Evolutionary conservation across 495 filamentous ascomycete genomes (phyloP).

Genomic region (Sporormia fimetaria): DNA sequence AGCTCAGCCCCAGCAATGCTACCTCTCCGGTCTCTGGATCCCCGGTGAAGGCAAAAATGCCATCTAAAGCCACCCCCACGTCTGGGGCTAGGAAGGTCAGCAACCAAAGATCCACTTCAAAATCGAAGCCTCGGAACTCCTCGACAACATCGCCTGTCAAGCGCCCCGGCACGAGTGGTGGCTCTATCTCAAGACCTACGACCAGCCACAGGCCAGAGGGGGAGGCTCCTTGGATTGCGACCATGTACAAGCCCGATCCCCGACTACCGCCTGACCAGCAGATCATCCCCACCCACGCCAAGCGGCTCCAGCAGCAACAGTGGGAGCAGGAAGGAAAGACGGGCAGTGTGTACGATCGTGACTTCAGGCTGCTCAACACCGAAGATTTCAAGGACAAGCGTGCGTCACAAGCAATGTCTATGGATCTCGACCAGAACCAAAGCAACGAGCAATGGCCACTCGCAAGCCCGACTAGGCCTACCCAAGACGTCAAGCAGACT

Average conservation of each 20-base stretch:
- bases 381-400: conserved; percentile 25
- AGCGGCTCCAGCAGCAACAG: conserved; percentile 81
- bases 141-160: conserved; percentile 34
- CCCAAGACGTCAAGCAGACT: conserved; percentile 2
- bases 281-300: conserved; percentile 86
- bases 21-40: conserved; percentile 37
- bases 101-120: conserved; percentile 18
- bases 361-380: conserved; percentile 63
- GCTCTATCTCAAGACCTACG: conserved; percentile 42
- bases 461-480: conserved; percentile 20
- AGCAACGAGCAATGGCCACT: conserved; percentile 23
- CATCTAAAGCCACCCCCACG: conserved; percentile 24
- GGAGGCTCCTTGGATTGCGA: conserved; percentile 88
- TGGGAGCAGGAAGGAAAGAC: conserved; percentile 85
- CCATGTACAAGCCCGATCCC: conserved; percentile 92
- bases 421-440: conserved; percentile 3
- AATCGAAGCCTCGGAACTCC: conserved; percentile 33
- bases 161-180: conserved; percentile 50
- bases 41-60: conserved; percentile 29
- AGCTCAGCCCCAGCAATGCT: conserved; percentile 35
- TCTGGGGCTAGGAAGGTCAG: conserved; percentile 28
- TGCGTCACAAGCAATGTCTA: conserved; percentile 3
- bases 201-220: conserved; percentile 67
- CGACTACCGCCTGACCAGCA: conserved; percentile 91
- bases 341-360: conserved; percentile 67